Base-by-base conservation (phyloP, 2,329 filamentous ascomycete species). In the Endothia cerciana region DNA sequence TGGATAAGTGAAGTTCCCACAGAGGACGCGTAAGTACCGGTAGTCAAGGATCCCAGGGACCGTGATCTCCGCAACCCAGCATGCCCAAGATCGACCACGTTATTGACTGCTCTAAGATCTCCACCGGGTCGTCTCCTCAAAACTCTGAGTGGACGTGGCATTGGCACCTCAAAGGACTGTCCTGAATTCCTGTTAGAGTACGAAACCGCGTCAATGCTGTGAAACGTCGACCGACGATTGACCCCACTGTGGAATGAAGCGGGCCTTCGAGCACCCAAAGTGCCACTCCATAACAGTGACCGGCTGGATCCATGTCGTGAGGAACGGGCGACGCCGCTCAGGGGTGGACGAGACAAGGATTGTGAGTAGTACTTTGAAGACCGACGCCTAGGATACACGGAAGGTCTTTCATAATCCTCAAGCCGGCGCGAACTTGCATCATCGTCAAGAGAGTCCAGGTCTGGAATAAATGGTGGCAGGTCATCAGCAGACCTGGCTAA, bases 81-180 rank as follows among this genome's bases (percentile, higher is more conserved):
- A 10, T 77, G 73, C 56, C 89, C 85, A 3, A 89, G 75, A 40
- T 91, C 89, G 49, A 85, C 85, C 38, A 89, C 85, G 66, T 89
- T 89, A 22, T 83, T 84, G 45, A 86, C 89, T 19, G 88, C 89
- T 68, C 89, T 85, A 58, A 95, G 78, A 74, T 94, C 88, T 41
- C 92, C 91, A 58, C 91, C 92, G 7, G 91, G 92, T 17, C 89
- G 84, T 73, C 92, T 83, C 67, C 92, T 85, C 68, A 95, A 82
- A 51, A 89, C 82, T 55, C 89, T 85, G 7, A 86, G 77, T n/a
- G 87, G 87, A 25, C 79, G 78, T 1, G 85, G 82, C 58, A 82
- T 75, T 2, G 81, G 62, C 67, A 78, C 78, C 7, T 81, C 80
- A 0, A 82, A 81, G 3, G 79, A 73, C 4, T 80, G 81, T 28